A percentile compares a stretch with the other conserved stretches of the same genome.
These are phyloP conservation scores for Pythium sukuiense DNA, from an alignment of 352 stramenopile species.

Conservation along the genomic window DNA sequence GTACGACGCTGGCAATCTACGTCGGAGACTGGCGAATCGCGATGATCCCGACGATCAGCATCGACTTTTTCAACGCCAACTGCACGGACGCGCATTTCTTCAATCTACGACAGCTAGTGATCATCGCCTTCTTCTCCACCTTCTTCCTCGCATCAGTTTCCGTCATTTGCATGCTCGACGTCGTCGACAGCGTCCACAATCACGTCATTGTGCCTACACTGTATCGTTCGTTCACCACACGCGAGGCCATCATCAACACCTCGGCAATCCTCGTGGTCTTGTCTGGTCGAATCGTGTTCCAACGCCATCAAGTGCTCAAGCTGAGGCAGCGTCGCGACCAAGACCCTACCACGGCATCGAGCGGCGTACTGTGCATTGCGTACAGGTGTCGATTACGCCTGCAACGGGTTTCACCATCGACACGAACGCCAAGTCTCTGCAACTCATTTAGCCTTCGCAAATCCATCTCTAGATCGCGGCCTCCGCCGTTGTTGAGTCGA, in stretches of 20 bases:
- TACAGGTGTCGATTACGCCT: background rate
- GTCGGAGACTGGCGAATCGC: background rate
- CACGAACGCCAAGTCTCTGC: background rate
- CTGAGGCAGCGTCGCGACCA: background rate
- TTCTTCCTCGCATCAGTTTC: background rate
- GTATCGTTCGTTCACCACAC: background rate
- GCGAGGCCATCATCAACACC: background rate
- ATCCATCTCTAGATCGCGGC: background rate
- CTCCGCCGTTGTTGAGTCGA: background rate
- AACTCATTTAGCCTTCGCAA: background rate
- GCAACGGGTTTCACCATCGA: background rate
- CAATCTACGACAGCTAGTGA: background rate
- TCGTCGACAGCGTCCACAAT: background rate
- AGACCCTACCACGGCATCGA: background rate
- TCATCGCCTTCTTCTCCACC: background rate
- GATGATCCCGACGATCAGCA: background rate
- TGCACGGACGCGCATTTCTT: background rate
- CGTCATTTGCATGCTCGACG: background rate
- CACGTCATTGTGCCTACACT: background rate
- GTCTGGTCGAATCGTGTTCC: background rate
- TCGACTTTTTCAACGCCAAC: conserved; percentile 3
- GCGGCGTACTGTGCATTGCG: background rate
- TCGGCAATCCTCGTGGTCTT: background rate
- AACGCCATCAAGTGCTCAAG: conserved; percentile 4
- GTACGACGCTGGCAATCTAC: background rate